Conservation (phyloP, 2,329 filamentous ascomycete species). For the Rosellinia necatrix region DNA sequence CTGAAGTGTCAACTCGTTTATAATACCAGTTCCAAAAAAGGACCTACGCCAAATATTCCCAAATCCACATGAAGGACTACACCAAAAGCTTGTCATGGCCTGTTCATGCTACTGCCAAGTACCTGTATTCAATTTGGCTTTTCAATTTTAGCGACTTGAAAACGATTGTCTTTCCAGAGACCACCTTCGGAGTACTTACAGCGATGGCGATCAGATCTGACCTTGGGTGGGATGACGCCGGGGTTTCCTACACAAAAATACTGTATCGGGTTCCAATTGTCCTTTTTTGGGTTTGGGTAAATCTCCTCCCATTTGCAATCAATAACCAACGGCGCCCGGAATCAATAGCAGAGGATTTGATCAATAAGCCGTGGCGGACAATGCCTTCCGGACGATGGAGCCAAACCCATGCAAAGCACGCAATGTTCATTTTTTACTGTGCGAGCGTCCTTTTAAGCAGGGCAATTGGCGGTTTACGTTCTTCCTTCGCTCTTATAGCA, state of each 20-base stretch:
- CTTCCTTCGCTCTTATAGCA: neutral
- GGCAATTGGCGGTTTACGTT: neutral
- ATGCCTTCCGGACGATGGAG: neutral
- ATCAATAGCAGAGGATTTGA: neutral
- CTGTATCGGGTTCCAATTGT: neutral
- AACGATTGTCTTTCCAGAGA: neutral
- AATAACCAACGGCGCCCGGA: neutral
- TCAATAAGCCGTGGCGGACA: neutral
- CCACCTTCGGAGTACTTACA: neutral
- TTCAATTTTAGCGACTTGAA: neutral
- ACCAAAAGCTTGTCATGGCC: too few species aligned
- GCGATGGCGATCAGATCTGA: neutral
- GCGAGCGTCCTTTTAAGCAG: neutral
- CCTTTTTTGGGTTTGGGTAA: neutral
- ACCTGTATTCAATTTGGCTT: neutral
- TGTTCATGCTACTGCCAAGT: too few species aligned
- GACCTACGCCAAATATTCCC: too few species aligned
- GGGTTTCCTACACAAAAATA: too few species aligned
- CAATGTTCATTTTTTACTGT: neutral
- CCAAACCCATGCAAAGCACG: neutral
- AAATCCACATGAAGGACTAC: too few species aligned
- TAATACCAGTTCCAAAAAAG: too few species aligned
- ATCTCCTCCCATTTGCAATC: neutral
- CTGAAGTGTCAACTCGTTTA: too few species aligned
- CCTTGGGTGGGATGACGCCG: too few species aligned